phyloP scores from a whole-genome alignment of 208 protist species.

The Crithidia bombi region DNA sequence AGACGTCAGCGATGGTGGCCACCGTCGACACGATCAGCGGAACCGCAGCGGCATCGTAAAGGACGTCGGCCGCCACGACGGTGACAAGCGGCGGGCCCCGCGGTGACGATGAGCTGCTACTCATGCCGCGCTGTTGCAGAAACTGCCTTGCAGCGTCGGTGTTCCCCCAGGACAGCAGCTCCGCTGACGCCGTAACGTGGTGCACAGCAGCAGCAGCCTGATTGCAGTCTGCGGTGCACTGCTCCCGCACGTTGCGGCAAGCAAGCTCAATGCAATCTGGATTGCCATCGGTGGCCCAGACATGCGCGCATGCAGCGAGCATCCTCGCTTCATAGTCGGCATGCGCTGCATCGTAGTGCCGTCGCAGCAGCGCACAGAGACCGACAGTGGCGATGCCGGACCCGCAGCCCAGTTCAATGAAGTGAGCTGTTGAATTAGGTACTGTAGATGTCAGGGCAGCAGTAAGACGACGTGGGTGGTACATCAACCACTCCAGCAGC shows the following conservation, averaged over 20 bases:
- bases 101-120: not conserved
- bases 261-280: slow-evolving; percentile 34
- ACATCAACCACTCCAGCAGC: slow-evolving; percentile 44
- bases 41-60: slow-evolving; percentile 38
- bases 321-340: not conserved
- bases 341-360: too few relatives aligned
- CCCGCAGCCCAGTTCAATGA: slow-evolving; percentile 46
- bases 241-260: slow-evolving; percentile 30
- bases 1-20: not conserved
- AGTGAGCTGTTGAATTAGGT: not conserved
- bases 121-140: not conserved
- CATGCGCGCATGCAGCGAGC: not conserved
- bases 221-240: slow-evolving; percentile 1
- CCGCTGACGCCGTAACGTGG: slow-evolving; percentile 11
- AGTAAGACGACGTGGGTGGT: not conserved
- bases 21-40: slow-evolving; percentile 42
- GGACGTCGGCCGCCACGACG: slow-evolving; percentile 46
- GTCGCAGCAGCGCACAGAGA: slow-evolving; percentile 23
- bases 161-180: slow-evolving; percentile 33
- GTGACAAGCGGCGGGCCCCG: not conserved
- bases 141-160: not conserved
- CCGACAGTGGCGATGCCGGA: slow-evolving; percentile 37
- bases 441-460: not conserved
- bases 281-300: slow-evolving; percentile 48
- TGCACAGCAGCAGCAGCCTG: not conserved